These are phyloP conservation scores for Filosporella fistucella DNA, from an alignment of 495 filamentous ascomycete species.

Conservation along the genomic window DNA sequence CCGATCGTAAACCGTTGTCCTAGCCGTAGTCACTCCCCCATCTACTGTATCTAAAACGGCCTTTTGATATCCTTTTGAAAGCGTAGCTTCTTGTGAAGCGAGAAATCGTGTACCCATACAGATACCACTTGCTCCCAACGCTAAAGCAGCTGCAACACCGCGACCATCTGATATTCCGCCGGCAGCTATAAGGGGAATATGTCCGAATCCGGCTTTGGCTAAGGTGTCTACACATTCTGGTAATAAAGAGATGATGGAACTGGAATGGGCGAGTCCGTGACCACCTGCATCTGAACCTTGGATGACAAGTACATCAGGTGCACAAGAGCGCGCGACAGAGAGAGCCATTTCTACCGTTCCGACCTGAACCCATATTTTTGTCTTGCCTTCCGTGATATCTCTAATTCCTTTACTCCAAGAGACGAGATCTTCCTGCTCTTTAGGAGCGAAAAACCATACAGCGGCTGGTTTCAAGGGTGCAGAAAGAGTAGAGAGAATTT, in stretches of 20 bases:
- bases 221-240: slow-evolving; percentile 46
- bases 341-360: slow-evolving; percentile 54
- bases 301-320: slow-evolving; percentile 65
- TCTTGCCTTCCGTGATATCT: slow-evolving; percentile 33
- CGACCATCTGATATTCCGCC: slow-evolving; percentile 62
- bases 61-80: slow-evolving; percentile 49
- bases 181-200: slow-evolving; percentile 56
- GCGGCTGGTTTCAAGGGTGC: slow-evolving; percentile 52
- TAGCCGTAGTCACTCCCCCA: slow-evolving; percentile 57
- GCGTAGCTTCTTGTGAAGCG: slow-evolving; percentile 49
- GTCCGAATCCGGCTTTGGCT: slow-evolving; percentile 16
- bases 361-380: slow-evolving; percentile 65
- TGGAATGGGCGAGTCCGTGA: slow-evolving; percentile 51
- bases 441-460: slow-evolving; percentile 67
- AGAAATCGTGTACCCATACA: slow-evolving; percentile 63
- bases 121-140: slow-evolving; percentile 57
- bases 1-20: slow-evolving; percentile 67
- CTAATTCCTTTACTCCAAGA: slow-evolving; percentile 51
- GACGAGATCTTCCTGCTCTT: slow-evolving; percentile 41
- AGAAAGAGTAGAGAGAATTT: slow-evolving; percentile 35
- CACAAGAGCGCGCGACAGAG: slow-evolving; percentile 29
- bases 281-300: slow-evolving; percentile 73
- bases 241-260: slow-evolving; percentile 28
- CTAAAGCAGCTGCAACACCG: slow-evolving; percentile 50
- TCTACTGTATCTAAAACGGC: slow-evolving; percentile 55